These are phyloP conservation scores for Lycium ferocissimum DNA, from an alignment of 257 asterid species.

Conservation along the genomic window DNA sequence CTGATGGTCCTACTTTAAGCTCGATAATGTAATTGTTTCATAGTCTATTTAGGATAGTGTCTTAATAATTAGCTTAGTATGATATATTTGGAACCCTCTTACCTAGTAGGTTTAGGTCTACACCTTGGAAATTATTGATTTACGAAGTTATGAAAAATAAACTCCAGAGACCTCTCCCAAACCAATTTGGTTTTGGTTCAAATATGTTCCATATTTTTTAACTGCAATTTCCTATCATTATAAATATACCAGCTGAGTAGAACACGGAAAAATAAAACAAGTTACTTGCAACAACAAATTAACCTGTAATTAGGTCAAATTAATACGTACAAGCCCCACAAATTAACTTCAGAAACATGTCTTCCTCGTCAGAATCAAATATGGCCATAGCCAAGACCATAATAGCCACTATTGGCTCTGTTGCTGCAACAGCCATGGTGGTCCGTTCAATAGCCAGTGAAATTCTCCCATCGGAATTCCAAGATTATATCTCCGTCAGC, in stretches of 20 bases:
- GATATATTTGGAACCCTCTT: too few species aligned
- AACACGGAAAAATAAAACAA: too few species aligned
- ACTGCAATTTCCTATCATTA: background rate
- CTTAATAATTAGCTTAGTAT: too few species aligned
- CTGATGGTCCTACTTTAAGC: too few species aligned
- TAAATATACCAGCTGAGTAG: too few species aligned
- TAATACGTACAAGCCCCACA: too few species aligned
- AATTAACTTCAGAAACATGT: slow-evolving; percentile 39
- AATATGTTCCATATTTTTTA: background rate
- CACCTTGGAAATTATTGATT: background rate
- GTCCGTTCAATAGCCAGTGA: background rate
- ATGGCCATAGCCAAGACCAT: background rate
- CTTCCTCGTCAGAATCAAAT: background rate
- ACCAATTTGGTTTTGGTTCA: background rate
- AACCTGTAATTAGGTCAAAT: too few species aligned
- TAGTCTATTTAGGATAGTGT: too few species aligned
- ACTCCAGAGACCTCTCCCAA: too few species aligned
- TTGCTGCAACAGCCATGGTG: slow-evolving; percentile 41
- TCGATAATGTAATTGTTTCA: too few species aligned
- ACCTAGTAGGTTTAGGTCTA: too few species aligned
- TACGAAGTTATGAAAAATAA: background rate
- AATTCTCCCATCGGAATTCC: background rate
- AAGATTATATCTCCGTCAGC: background rate
- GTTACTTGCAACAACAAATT: too few species aligned
- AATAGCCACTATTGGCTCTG: background rate